Base-by-base conservation (phyloP, 345 rosid genomes). In the Eucalyptus cladocalyx region DNA sequence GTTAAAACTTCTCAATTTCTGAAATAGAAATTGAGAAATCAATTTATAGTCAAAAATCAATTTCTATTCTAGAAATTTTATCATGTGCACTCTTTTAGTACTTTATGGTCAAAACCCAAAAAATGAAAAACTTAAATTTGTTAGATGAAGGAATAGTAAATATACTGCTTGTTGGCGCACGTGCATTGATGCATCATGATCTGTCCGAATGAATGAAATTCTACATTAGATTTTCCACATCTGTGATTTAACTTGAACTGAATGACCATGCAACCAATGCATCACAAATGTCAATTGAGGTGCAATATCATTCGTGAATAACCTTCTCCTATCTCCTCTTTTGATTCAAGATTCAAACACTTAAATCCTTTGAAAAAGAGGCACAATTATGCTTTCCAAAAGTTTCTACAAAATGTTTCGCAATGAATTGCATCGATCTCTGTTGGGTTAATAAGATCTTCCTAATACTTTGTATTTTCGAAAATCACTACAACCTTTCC, bases 41-140 rank as follows among this genome's bases (percentile, higher is more conserved):
- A 49, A 49, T 13, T 49, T 49, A 1, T 14, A 0, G 1, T 6
- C 0, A 14, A 0, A 5, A 49, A 49, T 49, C 6, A 49, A 14
- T 49, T 48, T 48, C 0, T 48, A 1, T 48, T 48, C 15, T 1
- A 48, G 6, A 48, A 48, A 13, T 4, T 49, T 49, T 49, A 3
- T 13, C 50, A 49, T 49, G 1, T 1, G 5, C 16, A 48, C 16
- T 0, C 50, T n/a, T n/a, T 2, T 49, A 5, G 0, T 7, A 49
- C 18, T 18, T 16, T n/a, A 65, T n/a, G 19, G 6, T 7, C 37
- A 17, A n/a, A 69, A 34, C 43, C 43, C 80, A 34, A 9, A 5
- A 19, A 18, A 34, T 37, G 24, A 72, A 72, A 7, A 37, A 19
- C 81, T 37, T 11, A 40, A 6, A 21, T 21, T 37, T 21, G 15